Evolutionary conservation across 768 basidiomycete species (phyloP).

Genomic region (Panellus pusillus): DNA sequence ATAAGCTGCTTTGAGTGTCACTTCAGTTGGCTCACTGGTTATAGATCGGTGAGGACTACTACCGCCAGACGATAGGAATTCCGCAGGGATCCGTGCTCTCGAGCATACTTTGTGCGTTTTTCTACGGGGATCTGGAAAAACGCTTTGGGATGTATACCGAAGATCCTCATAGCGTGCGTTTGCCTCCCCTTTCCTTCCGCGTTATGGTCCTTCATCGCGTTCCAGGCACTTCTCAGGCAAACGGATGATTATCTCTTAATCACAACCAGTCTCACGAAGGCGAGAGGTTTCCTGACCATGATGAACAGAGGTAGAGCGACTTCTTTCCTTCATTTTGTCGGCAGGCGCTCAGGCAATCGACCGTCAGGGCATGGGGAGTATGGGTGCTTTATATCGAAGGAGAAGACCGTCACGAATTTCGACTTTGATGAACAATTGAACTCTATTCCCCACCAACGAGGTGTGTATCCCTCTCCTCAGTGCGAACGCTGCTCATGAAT

Average conservation of each 20-base stretch:
- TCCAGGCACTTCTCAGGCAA: conserved; percentile 74
- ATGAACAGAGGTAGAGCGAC: conserved; percentile 66
- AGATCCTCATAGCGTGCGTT: conserved; percentile 62
- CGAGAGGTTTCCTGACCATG: conserved; percentile 64
- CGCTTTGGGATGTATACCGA: conserved; percentile 51
- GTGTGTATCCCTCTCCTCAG: not conserved
- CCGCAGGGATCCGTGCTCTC: conserved; percentile 98
- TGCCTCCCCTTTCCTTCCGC: not conserved
- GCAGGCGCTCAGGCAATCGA: not conserved
- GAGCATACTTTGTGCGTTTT: conserved; percentile 88
- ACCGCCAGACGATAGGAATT: conserved; percentile 90
- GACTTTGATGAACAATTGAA: conserved; percentile 44
- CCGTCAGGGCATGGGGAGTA: conserved; percentile 86
- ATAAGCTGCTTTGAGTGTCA: not conserved
- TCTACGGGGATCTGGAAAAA: conserved; percentile 89
- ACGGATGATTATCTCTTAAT: conserved; percentile 96
- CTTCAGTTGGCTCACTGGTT: conserved; percentile 5
- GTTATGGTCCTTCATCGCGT: not conserved
- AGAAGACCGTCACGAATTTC: conserved; percentile 91
- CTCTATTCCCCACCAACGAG: conserved; percentile 11
- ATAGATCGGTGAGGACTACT: conserved; percentile 80
- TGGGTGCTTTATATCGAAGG: conserved; percentile 85
- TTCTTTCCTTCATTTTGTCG: not conserved
- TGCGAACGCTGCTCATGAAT: not conserved
- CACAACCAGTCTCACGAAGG: conserved; percentile 62